A percentile compares a stretch with the other conserved stretches of the same genome.
Conservation (phyloP, 176 grass and related monocot species). For the Raddia distichophylla region DNA sequence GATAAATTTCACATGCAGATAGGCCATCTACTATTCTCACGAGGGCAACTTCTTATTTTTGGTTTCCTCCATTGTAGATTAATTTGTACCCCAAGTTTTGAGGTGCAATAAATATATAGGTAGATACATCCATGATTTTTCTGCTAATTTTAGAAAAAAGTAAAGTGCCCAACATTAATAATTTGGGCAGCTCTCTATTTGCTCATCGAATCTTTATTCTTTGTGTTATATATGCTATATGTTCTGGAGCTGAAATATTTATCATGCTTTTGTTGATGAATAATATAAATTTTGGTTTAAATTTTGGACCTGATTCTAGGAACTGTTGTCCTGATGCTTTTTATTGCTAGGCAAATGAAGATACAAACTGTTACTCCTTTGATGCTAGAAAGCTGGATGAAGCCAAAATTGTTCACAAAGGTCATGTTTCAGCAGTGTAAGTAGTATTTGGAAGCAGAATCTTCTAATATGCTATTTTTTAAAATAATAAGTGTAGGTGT, state of each 20-base stretch:
- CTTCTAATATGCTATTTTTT: not conserved
- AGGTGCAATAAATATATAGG: no score
- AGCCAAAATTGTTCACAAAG: slow-evolving; percentile 93
- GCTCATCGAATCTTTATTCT: no score
- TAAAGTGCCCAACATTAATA: no score
- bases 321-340: slow-evolving; percentile 39
- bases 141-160: no score
- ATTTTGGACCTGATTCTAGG: not conserved
- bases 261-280: not conserved
- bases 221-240: not conserved
- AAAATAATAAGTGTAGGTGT: not conserved
- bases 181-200: no score
- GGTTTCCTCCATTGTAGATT: no score
- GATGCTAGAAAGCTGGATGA: slow-evolving; percentile 89
- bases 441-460: slow-evolving; percentile 39
- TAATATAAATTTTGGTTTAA: not conserved
- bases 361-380: slow-evolving; percentile 95
- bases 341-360: slow-evolving; percentile 87
- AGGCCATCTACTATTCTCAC: no score
- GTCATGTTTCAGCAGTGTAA: slow-evolving; percentile 99
- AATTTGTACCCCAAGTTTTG: no score
- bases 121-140: no score
- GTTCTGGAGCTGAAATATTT: slow-evolving; percentile 14
- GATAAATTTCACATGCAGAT: no score
- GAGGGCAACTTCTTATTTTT: no score